Evolutionary conservation across 768 basidiomycete species (phyloP), one percentile per base, ranked within the genome.

Genomic region (Naganishia antarctica): DNA sequence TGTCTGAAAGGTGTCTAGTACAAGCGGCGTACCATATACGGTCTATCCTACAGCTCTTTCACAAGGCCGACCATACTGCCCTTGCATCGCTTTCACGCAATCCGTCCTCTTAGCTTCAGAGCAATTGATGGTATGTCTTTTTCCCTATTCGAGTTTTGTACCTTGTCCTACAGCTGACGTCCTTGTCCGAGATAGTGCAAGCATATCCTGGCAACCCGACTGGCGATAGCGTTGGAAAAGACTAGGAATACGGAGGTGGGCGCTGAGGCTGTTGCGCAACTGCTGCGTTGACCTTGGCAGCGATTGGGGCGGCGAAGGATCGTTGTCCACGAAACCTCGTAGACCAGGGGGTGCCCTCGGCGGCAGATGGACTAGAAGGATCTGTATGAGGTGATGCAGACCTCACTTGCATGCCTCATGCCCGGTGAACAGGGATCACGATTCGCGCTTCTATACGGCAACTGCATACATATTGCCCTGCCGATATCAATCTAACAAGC

Each of bases 1-100:
- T 31, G n/a, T n/a, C n/a, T n/a, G n/a, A n/a, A n/a, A 63, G 62
- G 62, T 63, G 4, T 41, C 62, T 16, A 46, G 62, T 26, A 50
- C 62, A 4, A 26, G 34, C 8, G 62, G 62, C 7, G 12, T 34
- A n/a, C 62, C 49, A 2, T 63, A 63, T 23, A 63, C 62, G 23
- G 62, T 63, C 41, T 40, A 53, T 41, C 62, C 62, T 9, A 23
- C 32, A n/a, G 4, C 16, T 3, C 37, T 45, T 8, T 41, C 25
- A 15, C 0, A 8, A 25, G 40, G 32, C 23, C 11, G 40, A 45
- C 62, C 62, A 4, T 63, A 63, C 26, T 63, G 62, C 28, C 62
- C 62, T 1, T 63, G 62, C 31, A 53, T 45, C 16, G 48, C 62
- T 11, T 63, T 63, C 41, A 40, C 49, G 1, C 32, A 28, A 26